These are phyloP conservation scores for Suillus brevipes DNA, from an alignment of 768 basidiomycete species.

Conservation along the genomic window DNA sequence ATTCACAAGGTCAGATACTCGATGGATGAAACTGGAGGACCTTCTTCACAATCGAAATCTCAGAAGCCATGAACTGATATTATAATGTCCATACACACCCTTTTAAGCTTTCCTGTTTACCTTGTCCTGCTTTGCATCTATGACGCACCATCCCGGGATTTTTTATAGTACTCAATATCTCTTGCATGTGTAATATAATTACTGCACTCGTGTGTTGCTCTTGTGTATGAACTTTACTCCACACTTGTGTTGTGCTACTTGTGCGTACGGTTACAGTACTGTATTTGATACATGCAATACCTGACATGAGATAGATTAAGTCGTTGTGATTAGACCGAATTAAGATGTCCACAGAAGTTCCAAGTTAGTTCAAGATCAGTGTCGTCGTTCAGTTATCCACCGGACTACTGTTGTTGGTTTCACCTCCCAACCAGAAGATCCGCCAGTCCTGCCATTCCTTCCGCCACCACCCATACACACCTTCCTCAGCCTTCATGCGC, in stretches of 20 bases:
- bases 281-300: neutral
- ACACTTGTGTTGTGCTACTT: neutral
- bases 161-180: constrained; percentile 26
- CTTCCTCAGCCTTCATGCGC: constrained; percentile 53
- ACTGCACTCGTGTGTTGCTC: constrained; percentile 11
- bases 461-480: constrained; percentile 77
- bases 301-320: neutral
- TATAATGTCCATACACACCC: constrained; percentile 14
- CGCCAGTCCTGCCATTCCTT: constrained; percentile 77
- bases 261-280: neutral
- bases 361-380: constrained; percentile 6
- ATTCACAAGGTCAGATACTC: constrained; percentile 28
- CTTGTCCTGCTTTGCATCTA: constrained; percentile 20
- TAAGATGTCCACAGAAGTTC: neutral
- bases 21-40: constrained; percentile 28
- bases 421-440: constrained; percentile 80
- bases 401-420: constrained; percentile 27
- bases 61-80: constrained; percentile 3
- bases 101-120: constrained; percentile 12
- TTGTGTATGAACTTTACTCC: constrained; percentile 18
- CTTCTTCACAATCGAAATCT: constrained; percentile 11
- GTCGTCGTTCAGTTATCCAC: constrained; percentile 27
- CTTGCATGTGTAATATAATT: constrained; percentile 30
- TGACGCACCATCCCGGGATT: constrained; percentile 16
- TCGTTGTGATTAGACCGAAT: constrained; percentile 1